Base-by-base conservation (phyloP, 2,329 filamentous ascomycete species). In the Pseudogymnoascus sp. region DNA sequence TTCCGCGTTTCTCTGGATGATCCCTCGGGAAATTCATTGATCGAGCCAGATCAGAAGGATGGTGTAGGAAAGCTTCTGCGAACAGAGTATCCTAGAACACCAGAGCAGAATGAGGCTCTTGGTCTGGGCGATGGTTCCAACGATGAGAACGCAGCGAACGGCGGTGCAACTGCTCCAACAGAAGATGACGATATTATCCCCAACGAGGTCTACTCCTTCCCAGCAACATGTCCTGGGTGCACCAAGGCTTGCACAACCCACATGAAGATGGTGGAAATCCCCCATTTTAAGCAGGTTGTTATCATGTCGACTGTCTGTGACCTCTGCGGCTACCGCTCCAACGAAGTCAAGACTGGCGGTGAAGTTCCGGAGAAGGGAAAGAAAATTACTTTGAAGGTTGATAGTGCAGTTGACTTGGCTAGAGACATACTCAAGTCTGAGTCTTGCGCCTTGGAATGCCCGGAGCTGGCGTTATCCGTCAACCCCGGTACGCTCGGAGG, bases 251-350 rank as follows among this genome's bases (percentile, higher is more conserved):
- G 92, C 76, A 85, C 86, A 3, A 96, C 95, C 8, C 92, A 96
- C 75, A 97, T 97, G 91, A 96, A 97, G 79, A 96, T 96, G 87
- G 91, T 97, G 62, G 91, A 96, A 70, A 97, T 99, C 65, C 94
- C 94, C 0, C 89, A 96, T 77, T 99, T 99, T 79, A 96, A 97
- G 77, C 90, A 97, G 72, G 94, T 99, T 2, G 87, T 97, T 40
- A 81, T 99, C 69, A 97, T 96, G 90, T 92, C 87, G 68, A 97
- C 93, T 1, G 87, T 91, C 29, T 99, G 94, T 76, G 87, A 93
- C 29, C 82, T 88, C 74, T 99, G 94, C 73, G 93, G 93, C 62
- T 96, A 97, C 79, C 88, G 91, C 65, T 94, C 89, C 68, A 97
- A 96, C 75, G 94, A 99, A 74, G 91, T 99, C 72, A 97, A 97